These are phyloP conservation scores for Nitzschia sp. DNA, from an alignment of 108 stramenopile genomes.

Conservation along the genomic window DNA sequence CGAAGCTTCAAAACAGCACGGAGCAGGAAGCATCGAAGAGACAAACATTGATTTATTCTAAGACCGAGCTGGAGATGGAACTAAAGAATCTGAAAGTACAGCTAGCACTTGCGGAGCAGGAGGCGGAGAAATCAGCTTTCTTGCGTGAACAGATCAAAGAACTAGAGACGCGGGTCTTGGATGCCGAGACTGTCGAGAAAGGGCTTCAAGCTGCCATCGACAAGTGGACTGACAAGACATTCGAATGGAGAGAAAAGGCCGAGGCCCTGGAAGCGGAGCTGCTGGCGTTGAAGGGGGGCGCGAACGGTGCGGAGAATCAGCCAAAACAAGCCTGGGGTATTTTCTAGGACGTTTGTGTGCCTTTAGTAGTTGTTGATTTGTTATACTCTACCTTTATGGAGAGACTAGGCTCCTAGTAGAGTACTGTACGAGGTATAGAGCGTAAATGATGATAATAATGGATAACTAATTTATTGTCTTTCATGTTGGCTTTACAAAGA, in stretches of 20 bases:
- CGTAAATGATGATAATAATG: too few species aligned
- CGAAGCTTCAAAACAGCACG: background rate
- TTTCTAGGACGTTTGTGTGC: too few species aligned
- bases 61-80: background rate
- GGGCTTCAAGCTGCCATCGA: background rate
- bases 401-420: too few species aligned
- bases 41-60: background rate
- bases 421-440: too few species aligned
- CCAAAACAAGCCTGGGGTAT: background rate
- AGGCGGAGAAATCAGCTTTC: background rate
- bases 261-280: slow-evolving; percentile 15
- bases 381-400: too few species aligned
- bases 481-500: too few species aligned
- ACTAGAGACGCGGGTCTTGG: background rate
- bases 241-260: slow-evolving; percentile 27
- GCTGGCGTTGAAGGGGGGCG: background rate
- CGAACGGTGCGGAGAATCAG: background rate
- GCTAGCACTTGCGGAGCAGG: background rate
- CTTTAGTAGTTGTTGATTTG: too few species aligned
- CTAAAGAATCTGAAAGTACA: background rate
- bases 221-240: slow-evolving; percentile 27
- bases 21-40: background rate
- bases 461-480: too few species aligned
- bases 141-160: background rate
- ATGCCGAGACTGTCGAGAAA: background rate